Base-by-base conservation (phyloP, 805 yeast species). In the Myxozyma kluyveri region DNA sequence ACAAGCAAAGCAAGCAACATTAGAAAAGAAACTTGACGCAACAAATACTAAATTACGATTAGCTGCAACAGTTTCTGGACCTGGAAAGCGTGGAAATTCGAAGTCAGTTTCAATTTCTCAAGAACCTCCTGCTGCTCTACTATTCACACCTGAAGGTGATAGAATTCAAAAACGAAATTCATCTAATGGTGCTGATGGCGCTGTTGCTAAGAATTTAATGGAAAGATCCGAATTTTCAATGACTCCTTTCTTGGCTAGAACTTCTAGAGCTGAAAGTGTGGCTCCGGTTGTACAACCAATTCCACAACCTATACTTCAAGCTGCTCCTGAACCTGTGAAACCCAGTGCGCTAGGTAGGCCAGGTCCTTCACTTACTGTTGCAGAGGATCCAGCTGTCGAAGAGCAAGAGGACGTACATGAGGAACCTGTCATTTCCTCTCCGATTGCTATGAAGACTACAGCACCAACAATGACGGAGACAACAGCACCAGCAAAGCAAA, bases 191-290 rank as follows among this genome's bases (percentile, higher is more conserved):
- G 23, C 27, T 29, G 40, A 36, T 17, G 14, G 14, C 31, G 32
- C 40, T 29, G 39, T 23, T 18, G 18, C 9, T 10, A 51, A 22
- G 2, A 49, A 46, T 23, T 29, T 47, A 12, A 26, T 56, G 37
- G 60, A 49, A n/a, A 38, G 54, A 29, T 54, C 60, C 2, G 40
- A 42, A 9, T 54, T 54, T 31, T 53, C 59, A 5, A 53, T 47
- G 54, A 56, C 60, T 4, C 58, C 60, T 7, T 55, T 55, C 23
- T 29, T 54, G 24, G 35, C 52, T 7, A 38, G 58, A 19, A 43
- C 58, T 12, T 27, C 50, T 17, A 49, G 49, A 40, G 36, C 27
- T 10, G 49, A 52, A 27, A 26, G n/a, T 3, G 45, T 31, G 21
- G 29, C 32, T 14, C 42, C 37, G 14, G 21, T 22, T n/a, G 29